A percentile compares a stretch with the other conserved stretches of the same genome.
phyloP scores from a whole-genome alignment of 1,139 yeast species.

The Lodderomyces margitis region DNA sequence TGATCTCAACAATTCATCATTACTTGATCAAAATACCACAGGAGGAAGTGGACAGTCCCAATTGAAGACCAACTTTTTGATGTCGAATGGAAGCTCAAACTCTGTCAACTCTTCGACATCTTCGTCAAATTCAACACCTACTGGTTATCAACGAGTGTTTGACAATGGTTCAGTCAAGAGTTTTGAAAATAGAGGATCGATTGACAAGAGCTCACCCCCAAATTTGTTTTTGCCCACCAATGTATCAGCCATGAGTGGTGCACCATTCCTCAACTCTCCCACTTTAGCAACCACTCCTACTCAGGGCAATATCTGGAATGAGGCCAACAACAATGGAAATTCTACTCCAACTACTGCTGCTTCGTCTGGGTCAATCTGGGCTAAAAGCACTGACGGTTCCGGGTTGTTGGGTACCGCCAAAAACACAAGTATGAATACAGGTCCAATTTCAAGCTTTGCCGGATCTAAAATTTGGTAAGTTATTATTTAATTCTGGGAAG shows the following conservation, averaged over 20 bases:
- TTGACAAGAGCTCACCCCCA: conserved; percentile 26
- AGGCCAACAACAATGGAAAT: conserved; percentile 3
- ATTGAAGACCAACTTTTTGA: conserved; percentile 15
- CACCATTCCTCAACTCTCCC: conserved; percentile 19
- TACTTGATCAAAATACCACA: conserved; percentile 7
- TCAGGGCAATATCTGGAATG: conserved; percentile 9
- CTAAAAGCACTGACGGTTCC: conserved; percentile 6
- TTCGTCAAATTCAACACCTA: conserved; percentile 14
- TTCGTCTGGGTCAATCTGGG: conserved; percentile 12
- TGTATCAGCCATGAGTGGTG: conserved; percentile 10
- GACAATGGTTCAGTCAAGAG: conserved; percentile 16
- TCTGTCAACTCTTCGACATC: conserved; percentile 21
- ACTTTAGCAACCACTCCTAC: conserved; percentile 11
- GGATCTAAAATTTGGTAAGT: conserved; percentile 3
- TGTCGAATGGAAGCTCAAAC: conserved; percentile 22
- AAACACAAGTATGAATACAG: not conserved
- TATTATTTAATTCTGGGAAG: not conserved
- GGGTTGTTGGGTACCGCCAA: not conserved
- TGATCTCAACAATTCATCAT: conserved; percentile 8
- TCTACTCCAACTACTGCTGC: conserved; percentile 6
- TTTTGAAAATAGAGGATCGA: conserved; percentile 14
- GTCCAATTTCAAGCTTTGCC: conserved; percentile 1
- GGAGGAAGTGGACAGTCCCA: conserved; percentile 6
- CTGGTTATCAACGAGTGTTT: conserved; percentile 6
- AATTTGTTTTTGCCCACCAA: conserved; percentile 22